Conservation (phyloP, 345 rosid genomes). For the Rhizophora mangle region DNA sequence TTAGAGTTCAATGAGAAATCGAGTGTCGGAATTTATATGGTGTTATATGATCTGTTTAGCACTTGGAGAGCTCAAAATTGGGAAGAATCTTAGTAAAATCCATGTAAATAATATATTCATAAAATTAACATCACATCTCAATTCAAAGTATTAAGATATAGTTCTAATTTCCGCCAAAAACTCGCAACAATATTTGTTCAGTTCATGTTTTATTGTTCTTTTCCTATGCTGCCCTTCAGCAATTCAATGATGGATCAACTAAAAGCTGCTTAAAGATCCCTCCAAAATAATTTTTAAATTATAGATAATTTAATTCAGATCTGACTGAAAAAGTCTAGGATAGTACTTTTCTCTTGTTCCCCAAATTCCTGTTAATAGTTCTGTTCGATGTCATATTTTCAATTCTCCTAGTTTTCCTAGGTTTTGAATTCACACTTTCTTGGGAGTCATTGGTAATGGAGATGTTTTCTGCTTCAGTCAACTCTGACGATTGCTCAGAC, state of each 20-base stretch:
- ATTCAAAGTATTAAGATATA: too few species aligned
- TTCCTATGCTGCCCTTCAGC: neutral
- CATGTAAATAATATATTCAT: too few species aligned
- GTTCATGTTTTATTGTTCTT: neutral
- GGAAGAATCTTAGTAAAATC: too few species aligned
- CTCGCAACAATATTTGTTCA: neutral
- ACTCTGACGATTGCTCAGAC: constrained; percentile 32
- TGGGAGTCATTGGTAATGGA: constrained; percentile 32
- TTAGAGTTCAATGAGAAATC: too few species aligned
- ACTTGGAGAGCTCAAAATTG: too few species aligned
- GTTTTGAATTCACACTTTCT: constrained; percentile 52
- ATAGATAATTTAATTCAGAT: neutral
- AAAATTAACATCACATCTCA: too few species aligned
- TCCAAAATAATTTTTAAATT: neutral
- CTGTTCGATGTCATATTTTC: constrained; percentile 30
- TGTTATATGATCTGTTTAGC: too few species aligned
- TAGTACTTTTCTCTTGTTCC: constrained; percentile 37
- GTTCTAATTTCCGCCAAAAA: too few species aligned
- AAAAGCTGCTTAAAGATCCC: neutral
- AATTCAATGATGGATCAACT: too few species aligned
- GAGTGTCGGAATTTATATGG: too few species aligned
- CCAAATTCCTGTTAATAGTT: constrained; percentile 30
- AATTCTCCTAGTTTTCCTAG: constrained; percentile 29
- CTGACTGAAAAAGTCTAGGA: constrained; percentile 61
- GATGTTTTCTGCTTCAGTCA: constrained; percentile 29